Evolutionary conservation across 2,329 filamentous ascomycete genomes (phyloP).

Genomic region (Pyrenophora tritici-repentis): DNA sequence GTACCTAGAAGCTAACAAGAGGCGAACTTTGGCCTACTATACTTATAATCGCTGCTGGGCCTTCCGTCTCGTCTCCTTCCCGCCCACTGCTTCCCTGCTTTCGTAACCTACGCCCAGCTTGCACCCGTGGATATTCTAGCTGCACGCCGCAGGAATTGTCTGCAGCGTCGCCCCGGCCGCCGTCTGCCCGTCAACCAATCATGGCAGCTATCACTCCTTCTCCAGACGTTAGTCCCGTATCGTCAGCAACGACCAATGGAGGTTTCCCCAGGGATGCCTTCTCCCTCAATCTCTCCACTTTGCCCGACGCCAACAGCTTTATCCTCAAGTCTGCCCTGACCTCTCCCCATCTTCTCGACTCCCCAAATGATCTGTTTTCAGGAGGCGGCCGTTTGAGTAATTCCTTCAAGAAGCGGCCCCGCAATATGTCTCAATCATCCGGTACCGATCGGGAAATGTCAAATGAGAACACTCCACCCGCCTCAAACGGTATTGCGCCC

Average conservation of each 20-base stretch:
- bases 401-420: constrained; percentile 45
- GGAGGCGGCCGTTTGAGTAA: constrained; percentile 34
- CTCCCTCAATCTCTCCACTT: constrained; percentile 47
- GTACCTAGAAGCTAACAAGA: constrained; percentile 24
- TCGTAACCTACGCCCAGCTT: constrained; percentile 4
- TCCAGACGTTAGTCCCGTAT: constrained; percentile 51
- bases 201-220: constrained; percentile 48
- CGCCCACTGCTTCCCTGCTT: constrained; percentile 1
- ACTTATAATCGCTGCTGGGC: constrained; percentile 29
- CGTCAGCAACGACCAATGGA: constrained; percentile 48
- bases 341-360: constrained; percentile 47
- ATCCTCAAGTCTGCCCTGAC: constrained; percentile 46
- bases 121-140: constrained; percentile 27
- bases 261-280: constrained; percentile 47
- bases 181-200: constrained; percentile 43
- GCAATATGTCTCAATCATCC: constrained; percentile 52
- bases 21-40: constrained; percentile 22
- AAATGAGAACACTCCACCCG: constrained; percentile 36
- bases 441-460: constrained; percentile 49
- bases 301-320: constrained; percentile 46
- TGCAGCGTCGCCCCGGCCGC: constrained; percentile 36
- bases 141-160: constrained; percentile 35
- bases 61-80: constrained; percentile 11
- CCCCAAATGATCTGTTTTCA: constrained; percentile 44
- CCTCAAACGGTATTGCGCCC: constrained; percentile 36